Evolutionary conservation across 805 yeast genomes (phyloP).

Genomic region (Candida vartiovaarae): DNA sequence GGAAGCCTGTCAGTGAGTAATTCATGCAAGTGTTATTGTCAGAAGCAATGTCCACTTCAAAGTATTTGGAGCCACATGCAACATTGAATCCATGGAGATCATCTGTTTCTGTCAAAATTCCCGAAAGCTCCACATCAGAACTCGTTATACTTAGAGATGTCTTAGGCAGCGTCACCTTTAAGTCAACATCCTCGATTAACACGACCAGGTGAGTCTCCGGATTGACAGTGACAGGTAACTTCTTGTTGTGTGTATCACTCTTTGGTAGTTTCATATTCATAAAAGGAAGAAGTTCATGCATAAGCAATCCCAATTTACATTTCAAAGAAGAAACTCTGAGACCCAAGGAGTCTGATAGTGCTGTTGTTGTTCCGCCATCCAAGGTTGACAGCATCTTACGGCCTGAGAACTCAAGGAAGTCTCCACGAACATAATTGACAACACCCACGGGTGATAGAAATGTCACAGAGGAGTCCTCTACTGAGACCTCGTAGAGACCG

Average conservation of each 20-base stretch:
- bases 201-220: not conserved
- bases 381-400: not conserved
- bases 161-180: conserved; percentile 4
- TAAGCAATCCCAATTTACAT: conserved; percentile 2
- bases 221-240: not conserved
- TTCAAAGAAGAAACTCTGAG: conserved; percentile 3
- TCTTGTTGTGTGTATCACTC: not conserved
- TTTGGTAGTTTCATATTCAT: not conserved
- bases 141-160: conserved; percentile 5
- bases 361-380: not conserved
- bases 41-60: conserved; percentile 9
- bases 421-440: conserved; percentile 22
- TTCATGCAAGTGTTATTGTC: conserved; percentile 6
- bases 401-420: conserved; percentile 22
- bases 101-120: not conserved
- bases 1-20: conserved; percentile 8
- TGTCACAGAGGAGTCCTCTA: conserved; percentile 24
- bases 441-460: conserved; percentile 4
- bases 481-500: conserved; percentile 18
- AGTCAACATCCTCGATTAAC: conserved; percentile 7
- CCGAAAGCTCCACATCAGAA: conserved; percentile 5
- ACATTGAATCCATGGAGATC: not conserved
- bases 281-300: conserved; percentile 4
- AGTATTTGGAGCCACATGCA: conserved; percentile 7
- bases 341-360: not conserved